phyloP scores from a whole-genome alignment of 2,329 filamentous ascomycete genomes.

The Ceratocystis alfenasii region DNA sequence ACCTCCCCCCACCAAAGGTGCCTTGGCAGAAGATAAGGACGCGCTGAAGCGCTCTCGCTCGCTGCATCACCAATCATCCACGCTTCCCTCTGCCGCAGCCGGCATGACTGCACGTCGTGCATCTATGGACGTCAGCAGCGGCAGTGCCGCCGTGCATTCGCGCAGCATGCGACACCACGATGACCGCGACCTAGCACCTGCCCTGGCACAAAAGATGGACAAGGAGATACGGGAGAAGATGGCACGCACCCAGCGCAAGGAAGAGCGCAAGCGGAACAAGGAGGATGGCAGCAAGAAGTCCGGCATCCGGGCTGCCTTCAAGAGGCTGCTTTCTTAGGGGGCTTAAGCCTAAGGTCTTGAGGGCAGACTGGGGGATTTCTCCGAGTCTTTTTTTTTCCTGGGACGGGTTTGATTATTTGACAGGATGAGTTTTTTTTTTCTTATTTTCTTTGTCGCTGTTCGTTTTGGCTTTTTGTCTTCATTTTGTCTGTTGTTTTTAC shows the following conservation, averaged over 20 bases:
- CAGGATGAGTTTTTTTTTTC: not conserved
- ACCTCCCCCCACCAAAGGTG: not conserved
- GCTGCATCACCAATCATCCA: constrained; percentile 5
- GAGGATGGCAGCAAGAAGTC: constrained; percentile 22
- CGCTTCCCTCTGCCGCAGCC: not conserved
- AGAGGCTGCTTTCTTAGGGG: constrained; percentile 19
- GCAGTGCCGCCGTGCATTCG: not conserved
- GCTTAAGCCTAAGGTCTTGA: not conserved
- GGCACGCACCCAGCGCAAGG: constrained; percentile 4
- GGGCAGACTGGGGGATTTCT: not conserved
- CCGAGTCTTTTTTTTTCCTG: not conserved
- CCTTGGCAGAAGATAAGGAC: not conserved
- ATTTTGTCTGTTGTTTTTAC: not conserved
- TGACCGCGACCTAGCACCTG: not conserved
- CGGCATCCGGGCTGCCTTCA: constrained; percentile 22
- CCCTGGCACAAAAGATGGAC: not conserved
- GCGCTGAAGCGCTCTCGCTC: constrained; percentile 13
- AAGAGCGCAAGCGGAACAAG: constrained; percentile 22
- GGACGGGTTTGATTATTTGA: not conserved
- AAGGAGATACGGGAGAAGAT: constrained; percentile 12
- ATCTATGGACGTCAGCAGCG: constrained; percentile 13
- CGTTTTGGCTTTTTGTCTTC: not conserved
- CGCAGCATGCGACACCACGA: not conserved
- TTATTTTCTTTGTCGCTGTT: not conserved
- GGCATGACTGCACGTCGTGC: not conserved